Evolutionary conservation across 345 rosid genomes (phyloP).

Genomic region (Syzygium grande): DNA sequence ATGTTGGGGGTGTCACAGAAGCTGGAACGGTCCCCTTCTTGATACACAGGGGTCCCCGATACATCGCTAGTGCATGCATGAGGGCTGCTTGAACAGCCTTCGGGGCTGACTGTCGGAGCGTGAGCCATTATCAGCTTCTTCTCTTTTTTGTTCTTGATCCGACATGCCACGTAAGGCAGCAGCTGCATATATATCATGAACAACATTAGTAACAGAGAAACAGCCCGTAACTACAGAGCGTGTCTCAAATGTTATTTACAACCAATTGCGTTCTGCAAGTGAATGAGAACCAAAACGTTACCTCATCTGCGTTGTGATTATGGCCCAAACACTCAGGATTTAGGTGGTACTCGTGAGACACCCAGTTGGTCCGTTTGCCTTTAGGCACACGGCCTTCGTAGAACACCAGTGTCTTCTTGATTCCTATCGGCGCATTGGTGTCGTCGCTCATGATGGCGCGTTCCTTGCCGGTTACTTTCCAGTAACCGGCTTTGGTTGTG

Average conservation of each 20-base stretch:
- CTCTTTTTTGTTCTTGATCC: fast-evolving
- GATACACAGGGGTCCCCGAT: neutral
- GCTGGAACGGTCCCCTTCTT: neutral
- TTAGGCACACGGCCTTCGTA: neutral
- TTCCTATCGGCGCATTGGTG: slow-evolving; percentile 13
- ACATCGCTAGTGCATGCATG: fast-evolving
- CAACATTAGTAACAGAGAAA: neutral
- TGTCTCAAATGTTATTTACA: neutral
- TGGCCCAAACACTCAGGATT: slow-evolving; percentile 2
- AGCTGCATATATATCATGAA: neutral
- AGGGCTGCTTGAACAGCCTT: neutral
- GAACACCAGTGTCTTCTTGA: slow-evolving; percentile 35
- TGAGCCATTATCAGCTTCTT: neutral
- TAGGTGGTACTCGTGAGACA: slow-evolving; percentile 21
- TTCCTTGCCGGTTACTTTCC: slow-evolving; percentile 37
- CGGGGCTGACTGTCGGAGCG: neutral
- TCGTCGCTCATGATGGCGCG: neutral
- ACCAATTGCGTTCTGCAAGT: neutral
- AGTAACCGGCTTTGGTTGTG: slow-evolving; percentile 26
- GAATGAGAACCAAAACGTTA: neutral
- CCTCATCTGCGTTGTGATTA: neutral
- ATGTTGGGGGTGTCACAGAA: fast-evolving
- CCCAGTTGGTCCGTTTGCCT: slow-evolving; percentile 9
- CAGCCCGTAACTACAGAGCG: fast-evolving
- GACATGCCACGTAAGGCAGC: neutral